These are phyloP conservation scores for Eimeria tenella DNA, from an alignment of 169 alveolate genomes.

Conservation along the genomic window DNA sequence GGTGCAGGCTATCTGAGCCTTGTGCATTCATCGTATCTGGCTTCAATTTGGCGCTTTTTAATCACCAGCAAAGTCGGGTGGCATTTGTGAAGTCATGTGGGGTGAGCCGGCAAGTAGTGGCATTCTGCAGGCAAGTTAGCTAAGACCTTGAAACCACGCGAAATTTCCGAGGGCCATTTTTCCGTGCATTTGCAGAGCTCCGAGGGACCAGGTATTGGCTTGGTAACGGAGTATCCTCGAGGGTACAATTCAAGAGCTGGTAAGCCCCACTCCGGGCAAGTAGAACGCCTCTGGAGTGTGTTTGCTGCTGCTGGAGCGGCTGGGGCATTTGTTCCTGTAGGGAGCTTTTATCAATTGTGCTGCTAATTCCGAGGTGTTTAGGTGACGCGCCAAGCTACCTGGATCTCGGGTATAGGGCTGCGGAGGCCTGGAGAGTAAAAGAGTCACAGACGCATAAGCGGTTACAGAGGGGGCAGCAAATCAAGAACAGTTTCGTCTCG, in stretches of 20 bases:
- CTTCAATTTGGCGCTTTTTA: slow-evolving; percentile 56
- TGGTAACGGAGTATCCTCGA: slow-evolving; percentile 47
- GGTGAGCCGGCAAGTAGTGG: slow-evolving; percentile 17
- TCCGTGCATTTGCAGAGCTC: slow-evolving; percentile 51
- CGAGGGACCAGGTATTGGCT: slow-evolving; percentile 62
- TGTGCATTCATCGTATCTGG: slow-evolving; percentile 56
- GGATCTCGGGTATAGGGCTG: too few species aligned
- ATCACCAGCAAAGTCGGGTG: slow-evolving; percentile 40
- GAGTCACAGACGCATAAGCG: background rate
- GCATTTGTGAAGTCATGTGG: slow-evolving; percentile 71
- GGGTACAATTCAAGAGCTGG: background rate
- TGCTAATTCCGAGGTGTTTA: too few species aligned
- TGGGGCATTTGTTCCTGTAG: too few species aligned
- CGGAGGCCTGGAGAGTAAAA: too few species aligned
- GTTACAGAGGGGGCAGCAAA: background rate
- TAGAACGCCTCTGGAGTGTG: too few species aligned
- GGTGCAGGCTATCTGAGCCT: slow-evolving; percentile 28
- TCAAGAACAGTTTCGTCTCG: background rate
- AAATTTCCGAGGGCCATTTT: background rate
- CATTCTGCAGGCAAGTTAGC: background rate
- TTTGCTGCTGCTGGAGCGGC: too few species aligned
- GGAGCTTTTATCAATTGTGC: too few species aligned
- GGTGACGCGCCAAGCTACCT: too few species aligned
- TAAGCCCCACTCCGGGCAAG: background rate
- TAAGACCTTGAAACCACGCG: background rate